phyloP scores from a whole-genome alignment of 2,329 filamentous ascomycete genomes.

The Bipolaris zeicola region DNA sequence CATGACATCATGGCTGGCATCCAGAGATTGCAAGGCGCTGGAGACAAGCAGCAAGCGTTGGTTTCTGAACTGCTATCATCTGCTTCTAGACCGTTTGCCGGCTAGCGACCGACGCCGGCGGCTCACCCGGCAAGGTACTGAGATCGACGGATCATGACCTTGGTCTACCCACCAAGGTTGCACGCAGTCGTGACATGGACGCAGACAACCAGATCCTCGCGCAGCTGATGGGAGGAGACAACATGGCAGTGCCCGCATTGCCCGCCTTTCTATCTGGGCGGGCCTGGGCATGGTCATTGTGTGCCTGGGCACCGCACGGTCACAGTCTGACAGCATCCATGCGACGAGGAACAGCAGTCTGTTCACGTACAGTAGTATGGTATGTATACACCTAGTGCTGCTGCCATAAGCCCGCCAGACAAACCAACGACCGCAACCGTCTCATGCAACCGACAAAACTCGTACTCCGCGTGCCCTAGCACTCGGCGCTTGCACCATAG shows the following conservation, averaged over 20 bases:
- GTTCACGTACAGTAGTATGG: no score
- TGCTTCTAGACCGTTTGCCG: conserved; percentile 24
- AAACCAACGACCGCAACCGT: background rate
- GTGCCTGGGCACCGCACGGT: background rate
- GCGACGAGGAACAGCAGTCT: background rate
- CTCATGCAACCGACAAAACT: background rate
- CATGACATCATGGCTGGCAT: conserved; percentile 37
- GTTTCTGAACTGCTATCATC: conserved; percentile 21
- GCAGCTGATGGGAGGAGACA: background rate
- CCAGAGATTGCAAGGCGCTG: conserved; percentile 14
- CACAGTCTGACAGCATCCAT: background rate
- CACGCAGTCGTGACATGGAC: conserved; percentile 8
- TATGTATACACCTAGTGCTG: no score
- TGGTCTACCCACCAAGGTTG: conserved; percentile 5
- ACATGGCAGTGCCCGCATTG: conserved; percentile 5
- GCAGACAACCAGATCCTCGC: conserved; percentile 8
- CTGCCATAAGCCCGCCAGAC: background rate
- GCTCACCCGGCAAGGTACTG: conserved; percentile 33
- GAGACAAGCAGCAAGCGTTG: conserved; percentile 21
- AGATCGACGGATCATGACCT: conserved; percentile 21
- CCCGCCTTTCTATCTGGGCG: background rate
- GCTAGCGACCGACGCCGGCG: conserved; percentile 31
- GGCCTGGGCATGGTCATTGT: conserved; percentile 4
- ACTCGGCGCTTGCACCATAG: background rate
- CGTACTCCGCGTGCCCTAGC: background rate